Evolutionary conservation across 2,329 filamentous ascomycete genomes (phyloP), one percentile per base, ranked within the genome.

Genomic region (Botryosphaeria dothidea): DNA sequence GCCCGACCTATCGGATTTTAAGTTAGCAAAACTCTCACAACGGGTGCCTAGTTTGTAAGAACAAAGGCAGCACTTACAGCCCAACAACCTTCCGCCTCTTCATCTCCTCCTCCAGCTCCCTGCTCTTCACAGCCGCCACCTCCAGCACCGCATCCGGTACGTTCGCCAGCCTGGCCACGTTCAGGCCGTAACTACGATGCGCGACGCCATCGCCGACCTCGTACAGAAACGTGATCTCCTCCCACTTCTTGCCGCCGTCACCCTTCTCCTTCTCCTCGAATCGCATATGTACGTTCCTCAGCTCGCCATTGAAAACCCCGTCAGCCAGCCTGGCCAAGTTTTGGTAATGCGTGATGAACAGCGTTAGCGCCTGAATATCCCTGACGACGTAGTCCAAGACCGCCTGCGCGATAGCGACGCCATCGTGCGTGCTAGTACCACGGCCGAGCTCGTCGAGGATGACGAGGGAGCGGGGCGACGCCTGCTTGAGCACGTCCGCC

Each of bases 311-410:
- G 15, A 82, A 81, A 66, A 96, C 90, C 1, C 87, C 88, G 27
- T 88, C 85, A 9, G 89, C 90, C 68, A 96, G 84, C 9, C 88
- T 87, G n/a, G 85, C 83, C 0, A 99, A 85, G 69, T 89, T 90
- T 79, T 99, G 95, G 77, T 99, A 99, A 79, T 99, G 95, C 3
- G 95, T 99, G 76, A 99, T 97, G 82, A 99, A 99, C 46, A 99
- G 83, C 5, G 92, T 96, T 52, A 97, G 83, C 67, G 92, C 92
- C 62, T 85, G 84, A 0, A 89, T 85, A 17, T 93, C 86, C 25
- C 88, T 84, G 27, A 96, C 90, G 67, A 98, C 86, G 73, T 96
- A 89, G 66, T 94, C 88, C 5, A 99, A 83, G 4, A 99, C 95
- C 25, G 93, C 91, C 71, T 96, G 90, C 1, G 95, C 95, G 71